Percentiles rank a stretch among this genome's conserved stretches.
Evolutionary conservation across 805 yeast species (phyloP).

Genomic region (Cyberlindnera subsufficiens): DNA sequence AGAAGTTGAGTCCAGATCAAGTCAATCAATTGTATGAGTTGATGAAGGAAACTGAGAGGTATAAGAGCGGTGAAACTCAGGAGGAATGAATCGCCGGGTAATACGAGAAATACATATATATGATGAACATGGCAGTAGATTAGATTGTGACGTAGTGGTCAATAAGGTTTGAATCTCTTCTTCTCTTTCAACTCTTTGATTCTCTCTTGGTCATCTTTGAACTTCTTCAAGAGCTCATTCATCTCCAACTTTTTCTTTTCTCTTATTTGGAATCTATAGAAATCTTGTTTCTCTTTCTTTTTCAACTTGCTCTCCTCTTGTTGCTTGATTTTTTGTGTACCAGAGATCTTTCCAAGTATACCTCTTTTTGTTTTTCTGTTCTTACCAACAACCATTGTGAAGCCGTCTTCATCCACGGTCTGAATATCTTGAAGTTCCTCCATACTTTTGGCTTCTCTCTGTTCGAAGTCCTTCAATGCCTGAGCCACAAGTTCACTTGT

Average conservation of each 20-base stretch:
- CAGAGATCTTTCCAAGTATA: slow-evolving; percentile 49
- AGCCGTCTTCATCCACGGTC: slow-evolving; percentile 85
- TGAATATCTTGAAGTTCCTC: slow-evolving; percentile 51
- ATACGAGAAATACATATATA: neutral
- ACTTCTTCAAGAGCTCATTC: slow-evolving; percentile 77
- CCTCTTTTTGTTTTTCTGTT: slow-evolving; percentile 79
- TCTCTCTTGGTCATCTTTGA: slow-evolving; percentile 86
- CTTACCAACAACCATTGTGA: slow-evolving; percentile 82
- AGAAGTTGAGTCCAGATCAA: slow-evolving; percentile 88
- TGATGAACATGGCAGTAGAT: neutral
- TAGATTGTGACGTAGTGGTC: slow-evolving; percentile 7
- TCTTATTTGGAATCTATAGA: slow-evolving; percentile 93
- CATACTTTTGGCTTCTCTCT: slow-evolving; percentile 57
- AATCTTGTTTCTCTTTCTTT: slow-evolving; percentile 79
- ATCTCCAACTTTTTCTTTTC: slow-evolving; percentile 89
- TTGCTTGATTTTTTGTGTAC: slow-evolving; percentile 29
- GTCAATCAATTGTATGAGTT: slow-evolving; percentile 72
- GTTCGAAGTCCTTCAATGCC: slow-evolving; percentile 58
- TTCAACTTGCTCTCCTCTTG: slow-evolving; percentile 43
- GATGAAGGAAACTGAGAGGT: slow-evolving; percentile 58
- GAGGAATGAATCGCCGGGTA: neutral
- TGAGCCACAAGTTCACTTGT: slow-evolving; percentile 52
- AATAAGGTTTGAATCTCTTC: slow-evolving; percentile 83
- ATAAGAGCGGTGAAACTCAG: slow-evolving; percentile 11
- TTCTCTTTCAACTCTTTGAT: slow-evolving; percentile 73